These are phyloP conservation scores for Phytophthora citrophthora DNA, from an alignment of 352 stramenopile species.

Conservation along the genomic window DNA sequence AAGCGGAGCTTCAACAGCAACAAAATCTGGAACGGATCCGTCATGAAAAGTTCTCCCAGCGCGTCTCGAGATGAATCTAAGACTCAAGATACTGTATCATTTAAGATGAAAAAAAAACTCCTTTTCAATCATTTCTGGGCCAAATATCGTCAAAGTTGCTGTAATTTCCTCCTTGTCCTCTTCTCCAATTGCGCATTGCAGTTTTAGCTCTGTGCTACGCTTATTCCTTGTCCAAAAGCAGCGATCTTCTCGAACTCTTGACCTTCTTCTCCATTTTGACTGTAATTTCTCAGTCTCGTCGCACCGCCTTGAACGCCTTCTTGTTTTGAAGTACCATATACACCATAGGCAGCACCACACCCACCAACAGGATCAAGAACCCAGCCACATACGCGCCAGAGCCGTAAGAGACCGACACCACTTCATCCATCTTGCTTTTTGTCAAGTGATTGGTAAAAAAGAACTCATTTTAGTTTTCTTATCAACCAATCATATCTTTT, in stretches of 20 bases:
- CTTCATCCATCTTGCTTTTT: slow-evolving; percentile 11
- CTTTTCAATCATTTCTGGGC: slow-evolving; percentile 10
- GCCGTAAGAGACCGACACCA: slow-evolving; percentile 64
- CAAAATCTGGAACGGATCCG: slow-evolving; percentile 94
- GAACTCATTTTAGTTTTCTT: background rate
- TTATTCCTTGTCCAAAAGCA: background rate
- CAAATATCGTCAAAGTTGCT: slow-evolving; percentile 5
- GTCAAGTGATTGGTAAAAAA: slow-evolving; percentile 18
- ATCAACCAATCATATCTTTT: background rate
- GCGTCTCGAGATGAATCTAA: slow-evolving; percentile 28
- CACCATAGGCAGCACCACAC: slow-evolving; percentile 77
- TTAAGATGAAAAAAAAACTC: slow-evolving; percentile 17
- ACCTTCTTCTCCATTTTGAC: background rate
- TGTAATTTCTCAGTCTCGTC: slow-evolving; percentile 50
- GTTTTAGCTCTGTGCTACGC: background rate
- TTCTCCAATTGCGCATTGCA: slow-evolving; percentile 2
- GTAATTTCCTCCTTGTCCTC: background rate
- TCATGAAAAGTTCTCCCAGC: slow-evolving; percentile 79
- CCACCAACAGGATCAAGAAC: slow-evolving; percentile 68
- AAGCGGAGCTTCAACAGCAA: slow-evolving; percentile 93
- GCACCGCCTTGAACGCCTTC: slow-evolving; percentile 87
- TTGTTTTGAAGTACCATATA: slow-evolving; percentile 91
- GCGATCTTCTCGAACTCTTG: slow-evolving; percentile 16
- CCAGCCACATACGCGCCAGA: slow-evolving; percentile 75
- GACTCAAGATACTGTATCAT: slow-evolving; percentile 20